Evolutionary conservation across 257 asterid genomes (phyloP).

Genomic region (Solanum boliviense): DNA sequence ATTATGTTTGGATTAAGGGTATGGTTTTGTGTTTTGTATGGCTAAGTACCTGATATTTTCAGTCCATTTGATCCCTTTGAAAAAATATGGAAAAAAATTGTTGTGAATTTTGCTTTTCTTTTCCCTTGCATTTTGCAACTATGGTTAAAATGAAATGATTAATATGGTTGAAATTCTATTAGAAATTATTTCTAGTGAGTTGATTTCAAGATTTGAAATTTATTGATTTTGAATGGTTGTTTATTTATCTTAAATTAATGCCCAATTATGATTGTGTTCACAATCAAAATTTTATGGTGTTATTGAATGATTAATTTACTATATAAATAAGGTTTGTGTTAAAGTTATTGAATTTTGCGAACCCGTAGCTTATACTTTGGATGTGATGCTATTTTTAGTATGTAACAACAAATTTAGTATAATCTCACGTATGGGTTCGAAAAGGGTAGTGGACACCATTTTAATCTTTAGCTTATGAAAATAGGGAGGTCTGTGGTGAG

Average conservation of each 20-base stretch:
- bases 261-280: not conserved
- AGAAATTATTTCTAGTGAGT: not conserved
- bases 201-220: not conserved
- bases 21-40: not conserved
- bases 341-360: not conserved
- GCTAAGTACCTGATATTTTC: not conserved
- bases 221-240: not conserved
- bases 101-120: not conserved
- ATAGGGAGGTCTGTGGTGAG: too few species aligned
- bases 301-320: not conserved
- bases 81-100: not conserved
- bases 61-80: not conserved
- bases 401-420: not conserved
- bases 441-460: too few species aligned
- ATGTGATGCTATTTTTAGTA: not conserved
- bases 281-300: not conserved
- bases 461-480: too few species aligned
- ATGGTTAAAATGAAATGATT: not conserved
- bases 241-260: not conserved
- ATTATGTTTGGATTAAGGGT: not conserved
- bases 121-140: not conserved
- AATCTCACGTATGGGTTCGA: accelerated
- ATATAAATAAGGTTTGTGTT: not conserved
- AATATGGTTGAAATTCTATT: not conserved
- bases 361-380: not conserved